Evolutionary conservation across 2,329 filamentous ascomycete genomes (phyloP).

Genomic region (Phaeosphaeriaceae sp.): DNA sequence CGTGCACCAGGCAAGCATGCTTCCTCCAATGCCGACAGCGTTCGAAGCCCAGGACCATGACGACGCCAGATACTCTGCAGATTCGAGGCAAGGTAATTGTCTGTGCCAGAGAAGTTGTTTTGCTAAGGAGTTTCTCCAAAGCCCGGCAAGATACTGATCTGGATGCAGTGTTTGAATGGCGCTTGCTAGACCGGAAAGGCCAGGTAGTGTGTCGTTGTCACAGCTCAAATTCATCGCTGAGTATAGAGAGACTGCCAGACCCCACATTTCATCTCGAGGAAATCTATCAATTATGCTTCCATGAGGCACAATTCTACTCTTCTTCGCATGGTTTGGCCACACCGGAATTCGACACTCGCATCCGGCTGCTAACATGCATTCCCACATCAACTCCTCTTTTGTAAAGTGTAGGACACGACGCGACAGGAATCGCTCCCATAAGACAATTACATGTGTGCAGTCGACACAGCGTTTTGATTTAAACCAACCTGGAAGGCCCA

Average conservation of each 20-base stretch:
- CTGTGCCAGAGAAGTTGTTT: not conserved
- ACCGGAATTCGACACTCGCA: not conserved
- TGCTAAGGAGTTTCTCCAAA: not conserved
- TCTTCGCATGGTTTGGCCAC: not conserved
- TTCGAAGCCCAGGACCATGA: not conserved
- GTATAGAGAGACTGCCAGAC: not conserved
- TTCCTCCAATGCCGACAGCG: not conserved
- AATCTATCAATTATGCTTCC: not conserved
- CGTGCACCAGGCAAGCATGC: no score
- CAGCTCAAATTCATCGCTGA: not conserved
- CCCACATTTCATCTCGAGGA: not conserved
- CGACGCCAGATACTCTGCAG: not conserved
- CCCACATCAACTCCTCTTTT: not conserved
- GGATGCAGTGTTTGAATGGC: not conserved
- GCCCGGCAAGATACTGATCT: not conserved
- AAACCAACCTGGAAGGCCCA: not conserved
- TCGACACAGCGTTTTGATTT: not conserved
- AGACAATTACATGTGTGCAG: not conserved
- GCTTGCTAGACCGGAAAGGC: not conserved
- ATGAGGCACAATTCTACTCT: not conserved
- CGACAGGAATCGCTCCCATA: not conserved
- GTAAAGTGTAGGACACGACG: not conserved
- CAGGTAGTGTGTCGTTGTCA: not conserved
- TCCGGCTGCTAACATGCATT: not conserved
- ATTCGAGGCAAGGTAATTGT: not conserved